Evolutionary conservation across 2,329 filamentous ascomycete genomes (phyloP).

Genomic region (Penicillium sp.): DNA sequence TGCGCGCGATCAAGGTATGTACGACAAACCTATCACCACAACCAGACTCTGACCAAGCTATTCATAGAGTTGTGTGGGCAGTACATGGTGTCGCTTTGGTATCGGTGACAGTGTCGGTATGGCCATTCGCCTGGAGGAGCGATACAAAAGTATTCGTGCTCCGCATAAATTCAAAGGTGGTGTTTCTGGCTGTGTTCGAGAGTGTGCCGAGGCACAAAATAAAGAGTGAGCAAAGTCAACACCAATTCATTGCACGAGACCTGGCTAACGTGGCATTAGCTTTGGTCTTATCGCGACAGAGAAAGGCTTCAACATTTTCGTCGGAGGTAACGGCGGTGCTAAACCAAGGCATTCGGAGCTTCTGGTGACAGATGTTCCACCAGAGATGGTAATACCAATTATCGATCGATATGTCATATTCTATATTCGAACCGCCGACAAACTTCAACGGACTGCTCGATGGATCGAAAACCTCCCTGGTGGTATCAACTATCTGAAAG

Average conservation of each 20-base stretch:
- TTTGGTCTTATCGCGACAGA: conserved; percentile 92
- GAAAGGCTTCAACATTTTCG: conserved; percentile 91
- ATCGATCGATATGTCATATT: conserved; percentile 90
- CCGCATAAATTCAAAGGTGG: conserved; percentile 93
- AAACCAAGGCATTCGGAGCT: conserved; percentile 82
- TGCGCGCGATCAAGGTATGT: conserved; percentile 76
- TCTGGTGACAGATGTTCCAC: conserved; percentile 82
- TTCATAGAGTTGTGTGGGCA: conserved; percentile 76
- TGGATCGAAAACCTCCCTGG: conserved; percentile 86
- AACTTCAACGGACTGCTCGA: conserved; percentile 82
- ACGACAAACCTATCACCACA: no score
- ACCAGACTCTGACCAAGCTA: conserved; percentile 4
- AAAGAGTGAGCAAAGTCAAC: conserved; percentile 68
- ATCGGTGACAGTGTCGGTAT: conserved; percentile 90
- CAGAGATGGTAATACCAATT: conserved; percentile 79
- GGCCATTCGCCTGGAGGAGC: conserved; percentile 83
- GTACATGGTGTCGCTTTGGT: conserved; percentile 88
- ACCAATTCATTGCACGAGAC: not conserved
- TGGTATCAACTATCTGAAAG: conserved; percentile 78
- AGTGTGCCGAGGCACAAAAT: conserved; percentile 89
- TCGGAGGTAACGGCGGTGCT: conserved; percentile 86
- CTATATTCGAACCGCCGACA: conserved; percentile 91
- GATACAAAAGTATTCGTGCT: conserved; percentile 87
- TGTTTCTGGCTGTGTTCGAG: conserved; percentile 87
- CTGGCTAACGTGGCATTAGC: conserved; percentile 43